phyloP scores from a whole-genome alignment of 2,329 filamentous ascomycete genomes.

The Colletotrichum somersetense region DNA sequence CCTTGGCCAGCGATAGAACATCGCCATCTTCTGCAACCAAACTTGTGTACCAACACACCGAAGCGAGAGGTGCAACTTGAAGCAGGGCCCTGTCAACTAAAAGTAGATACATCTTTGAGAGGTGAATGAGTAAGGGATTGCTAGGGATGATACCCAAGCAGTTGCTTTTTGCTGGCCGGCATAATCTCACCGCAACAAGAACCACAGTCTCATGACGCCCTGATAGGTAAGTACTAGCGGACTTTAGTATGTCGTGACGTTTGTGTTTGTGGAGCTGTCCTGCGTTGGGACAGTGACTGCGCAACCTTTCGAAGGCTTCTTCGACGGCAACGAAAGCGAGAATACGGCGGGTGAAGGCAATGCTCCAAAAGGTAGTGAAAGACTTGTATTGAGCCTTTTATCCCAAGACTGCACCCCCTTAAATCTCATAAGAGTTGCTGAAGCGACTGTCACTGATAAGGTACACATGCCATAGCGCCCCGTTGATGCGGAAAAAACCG shows the following conservation, averaged over 20 bases:
- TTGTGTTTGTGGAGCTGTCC: background rate
- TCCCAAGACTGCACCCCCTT: background rate
- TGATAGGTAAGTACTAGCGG: background rate
- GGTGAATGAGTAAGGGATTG: background rate
- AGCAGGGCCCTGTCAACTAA: background rate
- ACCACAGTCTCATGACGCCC: background rate
- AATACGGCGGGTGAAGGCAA: background rate
- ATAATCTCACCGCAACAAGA: background rate
- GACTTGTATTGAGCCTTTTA: background rate
- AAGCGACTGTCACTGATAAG: constrained; percentile 35
- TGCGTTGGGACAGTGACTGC: background rate
- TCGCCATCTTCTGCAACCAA: background rate
- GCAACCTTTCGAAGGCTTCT: background rate
- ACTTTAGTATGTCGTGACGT: background rate
- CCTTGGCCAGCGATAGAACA: background rate
- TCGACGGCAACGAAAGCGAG: background rate
- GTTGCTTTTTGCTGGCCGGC: too few species aligned
- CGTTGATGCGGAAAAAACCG: background rate
- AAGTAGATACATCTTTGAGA: too few species aligned
- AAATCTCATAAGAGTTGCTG: background rate
- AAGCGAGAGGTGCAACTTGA: background rate
- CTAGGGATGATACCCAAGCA: background rate
- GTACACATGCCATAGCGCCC: background rate
- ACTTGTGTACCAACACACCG: background rate
- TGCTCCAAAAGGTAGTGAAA: background rate